Conservation (phyloP, 2,329 filamentous ascomycete species). For the Scytalidium lignicola region DNA sequence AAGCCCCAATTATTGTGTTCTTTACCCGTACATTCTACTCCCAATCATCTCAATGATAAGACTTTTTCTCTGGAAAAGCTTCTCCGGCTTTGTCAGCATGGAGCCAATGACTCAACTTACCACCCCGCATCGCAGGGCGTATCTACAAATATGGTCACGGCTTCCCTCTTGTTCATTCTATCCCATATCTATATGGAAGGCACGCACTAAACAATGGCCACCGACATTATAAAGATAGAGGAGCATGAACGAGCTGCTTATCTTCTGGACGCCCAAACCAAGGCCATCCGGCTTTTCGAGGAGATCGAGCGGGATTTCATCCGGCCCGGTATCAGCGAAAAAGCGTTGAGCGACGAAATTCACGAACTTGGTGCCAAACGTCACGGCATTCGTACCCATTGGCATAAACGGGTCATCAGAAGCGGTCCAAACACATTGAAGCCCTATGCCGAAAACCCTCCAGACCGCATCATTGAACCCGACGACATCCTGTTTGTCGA, state of each 20-base stretch:
- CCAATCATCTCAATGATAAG: too few relatives aligned
- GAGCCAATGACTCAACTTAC: too few relatives aligned
- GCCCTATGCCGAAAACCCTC: slow-evolving; percentile 44
- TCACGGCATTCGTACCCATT: slow-evolving; percentile 42
- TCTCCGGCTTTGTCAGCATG: too few relatives aligned
- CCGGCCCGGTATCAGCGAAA: slow-evolving; percentile 42
- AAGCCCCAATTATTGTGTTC: too few relatives aligned
- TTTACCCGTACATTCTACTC: too few relatives aligned
- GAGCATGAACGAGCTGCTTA: slow-evolving; percentile 27
- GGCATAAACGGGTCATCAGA: slow-evolving; percentile 47
- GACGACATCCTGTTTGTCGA: slow-evolving; percentile 49
- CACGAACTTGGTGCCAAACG: slow-evolving; percentile 37
- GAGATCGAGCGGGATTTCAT: slow-evolving; percentile 42
- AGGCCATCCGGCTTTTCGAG: slow-evolving; percentile 39
- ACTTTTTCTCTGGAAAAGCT: too few relatives aligned
- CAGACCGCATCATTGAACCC: slow-evolving; percentile 39
- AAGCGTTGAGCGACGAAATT: slow-evolving; percentile 41
- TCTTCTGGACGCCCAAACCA: slow-evolving; percentile 41
- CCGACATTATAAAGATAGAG: background rate
- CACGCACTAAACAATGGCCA: background rate
- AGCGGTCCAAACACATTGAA: slow-evolving; percentile 44
- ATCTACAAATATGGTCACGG: too few relatives aligned
- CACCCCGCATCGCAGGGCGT: too few relatives aligned
- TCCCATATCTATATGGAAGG: too few relatives aligned
- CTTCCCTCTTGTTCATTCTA: too few relatives aligned